Base-by-base conservation (phyloP, 2,329 filamentous ascomycete genomes). In the Cordyceps tenuipes region DNA sequence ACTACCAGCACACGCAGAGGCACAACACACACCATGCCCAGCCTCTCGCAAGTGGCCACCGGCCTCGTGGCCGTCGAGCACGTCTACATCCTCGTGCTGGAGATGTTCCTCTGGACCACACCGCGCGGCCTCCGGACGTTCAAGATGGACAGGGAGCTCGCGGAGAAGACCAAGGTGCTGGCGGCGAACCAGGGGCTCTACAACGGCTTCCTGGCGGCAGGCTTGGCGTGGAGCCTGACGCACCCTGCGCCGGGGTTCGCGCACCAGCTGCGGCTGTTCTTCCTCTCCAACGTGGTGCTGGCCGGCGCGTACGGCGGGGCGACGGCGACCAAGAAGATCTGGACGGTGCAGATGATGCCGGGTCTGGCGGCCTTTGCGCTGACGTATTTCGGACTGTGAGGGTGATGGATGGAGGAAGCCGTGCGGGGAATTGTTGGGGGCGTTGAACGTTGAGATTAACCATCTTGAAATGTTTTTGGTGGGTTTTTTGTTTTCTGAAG, bases 121-220 rank as follows among this genome's bases (percentile, higher is more conserved):
- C 76, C 77, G 2, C 72, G 71, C 31, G 79, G 78, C 43, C 73
- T 70, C 63, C 75, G 73, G 64, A 66, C 77, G 1, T 81, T 81
- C 68, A 67, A 68, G 34, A 69, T 79, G 41, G 74, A 70, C 0
- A 65, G 73, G n/a, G 74, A 78, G 5, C 79, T 77, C 60, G 79
- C 79, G 6, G 66, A 74, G 44, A 65, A 77, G 67, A 79, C 76
- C 3, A 73, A 72, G 62, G 64, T 69, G 4, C 69, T 81, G 41
- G 79, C 77, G 51, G 76, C 76, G 57, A 81, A 81, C 67, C 78
- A 81, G 65, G 79, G 79, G 21, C 70, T 81, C 6, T 81, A 81
- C 70, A 81, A 81, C 65, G 78, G 79, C 47, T 79, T 81, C 59
- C 70, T 81, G n/a, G 75, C 77, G 3, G 77, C 77, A 1, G 79